A percentile compares a stretch with the other conserved stretches of the same genome.
Evolutionary conservation across 805 yeast genomes (phyloP).

Genomic region (Scheffersomyces stipitis): DNA sequence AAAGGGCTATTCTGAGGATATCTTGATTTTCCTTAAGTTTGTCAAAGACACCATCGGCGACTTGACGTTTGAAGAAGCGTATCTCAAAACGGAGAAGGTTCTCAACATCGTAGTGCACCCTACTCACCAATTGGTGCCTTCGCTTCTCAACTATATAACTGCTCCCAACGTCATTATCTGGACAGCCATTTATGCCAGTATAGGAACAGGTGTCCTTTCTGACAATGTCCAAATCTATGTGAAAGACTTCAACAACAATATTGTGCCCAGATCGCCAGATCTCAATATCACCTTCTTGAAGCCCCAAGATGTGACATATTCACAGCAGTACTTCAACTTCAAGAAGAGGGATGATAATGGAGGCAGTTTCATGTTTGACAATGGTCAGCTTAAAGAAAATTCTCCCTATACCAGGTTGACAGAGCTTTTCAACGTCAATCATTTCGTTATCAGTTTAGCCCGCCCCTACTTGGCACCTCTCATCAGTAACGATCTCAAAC

Average conservation of each 20-base stretch:
- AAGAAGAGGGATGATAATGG: constrained; percentile 11
- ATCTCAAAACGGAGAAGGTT: constrained; percentile 70
- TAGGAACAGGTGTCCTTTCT: constrained; percentile 68
- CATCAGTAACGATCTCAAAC: constrained; percentile 78
- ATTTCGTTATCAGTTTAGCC: constrained; percentile 86
- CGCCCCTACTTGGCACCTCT: constrained; percentile 93
- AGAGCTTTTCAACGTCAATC: constrained; percentile 92
- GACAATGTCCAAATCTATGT: constrained; percentile 57
- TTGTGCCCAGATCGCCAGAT: constrained; percentile 50
- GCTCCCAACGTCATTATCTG: constrained; percentile 89
- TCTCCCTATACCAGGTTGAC: constrained; percentile 83
- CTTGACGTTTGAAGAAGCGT: constrained; percentile 92
- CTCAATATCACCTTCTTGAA: constrained; percentile 42
- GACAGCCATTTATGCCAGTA: constrained; percentile 82
- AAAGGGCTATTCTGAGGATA: constrained; percentile 85
- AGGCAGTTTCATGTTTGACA: constrained; percentile 12
- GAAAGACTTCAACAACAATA: constrained; percentile 61
- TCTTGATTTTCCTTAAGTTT: constrained; percentile 72
- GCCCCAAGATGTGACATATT: constrained; percentile 46
- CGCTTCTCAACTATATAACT: constrained; percentile 81
- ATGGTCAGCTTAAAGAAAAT: constrained; percentile 25
- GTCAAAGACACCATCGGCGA: constrained; percentile 76
- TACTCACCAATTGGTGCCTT: constrained; percentile 65
- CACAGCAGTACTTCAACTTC: constrained; percentile 40
- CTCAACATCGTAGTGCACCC: constrained; percentile 87